These are phyloP conservation scores for Hypoxylon sp. DNA, from an alignment of 2,329 filamentous ascomycete species.

Conservation along the genomic window DNA sequence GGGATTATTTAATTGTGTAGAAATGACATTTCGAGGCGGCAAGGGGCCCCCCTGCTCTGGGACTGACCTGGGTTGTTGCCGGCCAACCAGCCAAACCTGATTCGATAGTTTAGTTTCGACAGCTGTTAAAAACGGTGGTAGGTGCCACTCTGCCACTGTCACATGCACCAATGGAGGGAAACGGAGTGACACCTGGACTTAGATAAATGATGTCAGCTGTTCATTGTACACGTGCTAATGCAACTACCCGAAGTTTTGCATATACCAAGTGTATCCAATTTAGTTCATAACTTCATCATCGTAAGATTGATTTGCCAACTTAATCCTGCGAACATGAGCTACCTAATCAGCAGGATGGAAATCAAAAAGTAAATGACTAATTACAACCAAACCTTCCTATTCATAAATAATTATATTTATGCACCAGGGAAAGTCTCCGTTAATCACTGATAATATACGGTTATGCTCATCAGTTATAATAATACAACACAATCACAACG, in stretches of 20 bases:
- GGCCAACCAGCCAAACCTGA: slow-evolving; percentile 6
- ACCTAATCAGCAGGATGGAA: too few relatives aligned
- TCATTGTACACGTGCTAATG: slow-evolving; percentile 24
- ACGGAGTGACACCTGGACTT: slow-evolving; percentile 15
- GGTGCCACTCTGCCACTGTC: slow-evolving; percentile 37
- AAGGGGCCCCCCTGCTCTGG: slow-evolving; percentile 27
- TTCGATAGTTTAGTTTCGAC: slow-evolving; percentile 19
- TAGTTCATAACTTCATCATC: background rate
- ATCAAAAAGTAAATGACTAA: too few relatives aligned
- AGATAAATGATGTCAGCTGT: slow-evolving; percentile 34
- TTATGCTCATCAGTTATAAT: too few relatives aligned
- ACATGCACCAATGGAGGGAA: slow-evolving; percentile 38
- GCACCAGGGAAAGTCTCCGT: too few relatives aligned
- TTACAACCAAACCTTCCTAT: too few relatives aligned
- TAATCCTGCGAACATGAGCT: too few relatives aligned
- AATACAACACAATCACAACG: too few relatives aligned
- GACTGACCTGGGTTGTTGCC: slow-evolving; percentile 5
- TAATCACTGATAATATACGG: too few relatives aligned
- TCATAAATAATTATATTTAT: too few relatives aligned
- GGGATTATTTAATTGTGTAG: slow-evolving; percentile 20
- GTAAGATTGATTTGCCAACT: too few relatives aligned
- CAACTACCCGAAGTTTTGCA: slow-evolving; percentile 18
- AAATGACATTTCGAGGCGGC: slow-evolving; percentile 31
- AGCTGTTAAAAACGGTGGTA: slow-evolving; percentile 27
- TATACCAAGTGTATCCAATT: background rate